Percentiles rank a stretch among this genome's conserved stretches.
These are phyloP conservation scores for Ajuga chamaepitys DNA, from an alignment of 257 asterid genomes.

Conservation along the genomic window DNA sequence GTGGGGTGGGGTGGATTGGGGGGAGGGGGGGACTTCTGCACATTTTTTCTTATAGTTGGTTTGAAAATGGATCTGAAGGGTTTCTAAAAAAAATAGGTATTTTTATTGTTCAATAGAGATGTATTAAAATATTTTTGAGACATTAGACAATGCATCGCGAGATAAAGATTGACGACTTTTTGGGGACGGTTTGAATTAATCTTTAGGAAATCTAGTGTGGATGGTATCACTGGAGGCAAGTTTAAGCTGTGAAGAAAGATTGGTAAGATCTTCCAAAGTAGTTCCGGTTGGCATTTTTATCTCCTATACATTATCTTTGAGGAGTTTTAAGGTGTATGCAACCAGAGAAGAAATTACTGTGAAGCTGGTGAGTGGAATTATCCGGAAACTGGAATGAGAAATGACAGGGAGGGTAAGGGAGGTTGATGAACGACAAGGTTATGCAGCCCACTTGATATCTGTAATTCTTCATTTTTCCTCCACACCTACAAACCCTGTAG, in stretches of 20 bases:
- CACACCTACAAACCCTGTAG: background rate
- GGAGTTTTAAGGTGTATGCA: slow-evolving; percentile 2
- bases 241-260: slow-evolving; percentile 94
- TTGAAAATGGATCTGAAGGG: slow-evolving; percentile 30
- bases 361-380: slow-evolving; percentile 62
- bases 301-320: background rate
- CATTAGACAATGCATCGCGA: slow-evolving; percentile 13
- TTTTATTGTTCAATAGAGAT: slow-evolving; percentile 14
- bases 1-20: no score
- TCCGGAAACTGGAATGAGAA: background rate
- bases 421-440: background rate
- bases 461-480: background rate
- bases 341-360: slow-evolving; percentile 96
- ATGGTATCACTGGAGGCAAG: slow-evolving; percentile 83
- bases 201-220: slow-evolving; percentile 44
- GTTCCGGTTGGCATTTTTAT: background rate
- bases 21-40: background rate
- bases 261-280: slow-evolving; percentile 98
- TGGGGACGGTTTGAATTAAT: slow-evolving; percentile 10
- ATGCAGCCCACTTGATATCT: background rate
- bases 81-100: slow-evolving; percentile 8
- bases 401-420: background rate
- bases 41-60: slow-evolving; percentile 5
- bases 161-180: background rate
- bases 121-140: slow-evolving; percentile 4